Conservation (phyloP, 108 stramenopile species). For the Parmales sp. region DNA sequence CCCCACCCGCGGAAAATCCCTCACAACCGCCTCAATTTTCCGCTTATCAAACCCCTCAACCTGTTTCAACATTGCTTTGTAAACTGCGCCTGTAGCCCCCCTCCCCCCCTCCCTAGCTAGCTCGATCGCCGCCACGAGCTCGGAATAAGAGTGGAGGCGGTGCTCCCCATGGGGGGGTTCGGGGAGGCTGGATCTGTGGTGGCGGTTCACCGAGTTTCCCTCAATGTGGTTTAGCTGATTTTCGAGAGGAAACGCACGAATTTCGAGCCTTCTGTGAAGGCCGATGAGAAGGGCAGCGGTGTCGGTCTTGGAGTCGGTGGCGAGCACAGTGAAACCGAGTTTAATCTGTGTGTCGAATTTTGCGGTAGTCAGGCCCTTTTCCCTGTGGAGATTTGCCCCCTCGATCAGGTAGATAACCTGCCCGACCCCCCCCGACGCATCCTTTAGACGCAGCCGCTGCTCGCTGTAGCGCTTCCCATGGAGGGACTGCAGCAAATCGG, state of each 20-base stretch:
- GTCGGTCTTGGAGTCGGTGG: slow-evolving; percentile 34
- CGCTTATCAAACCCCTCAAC: slow-evolving; percentile 25
- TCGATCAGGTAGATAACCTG: slow-evolving; percentile 50
- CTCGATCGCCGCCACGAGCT: slow-evolving; percentile 45
- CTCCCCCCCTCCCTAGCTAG: slow-evolving; percentile 42
- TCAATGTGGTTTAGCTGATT: slow-evolving; percentile 9
- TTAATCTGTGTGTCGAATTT: slow-evolving; percentile 45
- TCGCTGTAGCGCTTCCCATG: slow-evolving; percentile 46
- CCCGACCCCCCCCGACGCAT: slow-evolving; percentile 28
- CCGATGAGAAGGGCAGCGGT: slow-evolving; percentile 39
- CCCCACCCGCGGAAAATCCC: too few species aligned
- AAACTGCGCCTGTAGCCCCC: slow-evolving; percentile 24
- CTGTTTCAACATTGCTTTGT: slow-evolving; percentile 41
- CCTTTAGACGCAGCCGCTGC: slow-evolving; percentile 41
- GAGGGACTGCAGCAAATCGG: slow-evolving; percentile 31
- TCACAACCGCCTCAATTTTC: slow-evolving; percentile 28
- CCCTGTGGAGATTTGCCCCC: slow-evolving; percentile 19
- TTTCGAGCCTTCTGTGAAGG: slow-evolving; percentile 43
- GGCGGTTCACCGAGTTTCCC: not conserved
- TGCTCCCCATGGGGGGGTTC: slow-evolving; percentile 10
- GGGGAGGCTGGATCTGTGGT: slow-evolving; percentile 27
- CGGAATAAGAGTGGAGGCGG: slow-evolving; percentile 38
- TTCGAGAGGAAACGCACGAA: slow-evolving; percentile 42
- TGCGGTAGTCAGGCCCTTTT: slow-evolving; percentile 34
- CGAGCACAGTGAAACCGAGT: slow-evolving; percentile 35